These are phyloP conservation scores for Debaryomyces maramus DNA, from an alignment of 805 yeast genomes.

Conservation along the genomic window DNA sequence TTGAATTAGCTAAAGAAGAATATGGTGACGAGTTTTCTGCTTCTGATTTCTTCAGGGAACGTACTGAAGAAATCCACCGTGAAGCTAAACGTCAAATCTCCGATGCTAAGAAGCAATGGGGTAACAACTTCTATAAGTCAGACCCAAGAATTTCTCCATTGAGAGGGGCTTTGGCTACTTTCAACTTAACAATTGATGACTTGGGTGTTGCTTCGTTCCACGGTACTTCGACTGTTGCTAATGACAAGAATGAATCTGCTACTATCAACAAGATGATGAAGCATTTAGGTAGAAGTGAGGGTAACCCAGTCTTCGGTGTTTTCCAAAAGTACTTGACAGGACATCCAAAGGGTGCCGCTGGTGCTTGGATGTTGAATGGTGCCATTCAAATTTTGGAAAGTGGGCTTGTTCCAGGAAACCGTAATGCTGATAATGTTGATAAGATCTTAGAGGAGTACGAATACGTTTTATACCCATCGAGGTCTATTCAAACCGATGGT, in stretches of 20 bases:
- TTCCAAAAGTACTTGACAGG: conserved; percentile 99
- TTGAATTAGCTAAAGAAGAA: conserved; percentile 52
- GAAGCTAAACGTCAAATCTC: conserved; percentile 83
- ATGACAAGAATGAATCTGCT: conserved; percentile 96
- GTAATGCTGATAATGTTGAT: conserved; percentile 97
- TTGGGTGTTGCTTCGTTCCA: conserved; percentile 97
- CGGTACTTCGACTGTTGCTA: conserved; percentile 98
- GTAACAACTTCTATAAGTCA: conserved; percentile 87
- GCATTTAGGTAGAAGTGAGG: conserved; percentile 95
- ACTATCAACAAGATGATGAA: conserved; percentile 89
- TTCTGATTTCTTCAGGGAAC: conserved; percentile 64
- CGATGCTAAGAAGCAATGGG: conserved; percentile 91
- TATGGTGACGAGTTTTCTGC: conserved; percentile 49
- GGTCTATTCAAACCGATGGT: conserved; percentile 92
- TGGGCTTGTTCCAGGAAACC: conserved; percentile 97
- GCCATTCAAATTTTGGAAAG: conserved; percentile 88
- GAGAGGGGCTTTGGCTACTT: conserved; percentile 95
- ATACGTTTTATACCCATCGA: conserved; percentile 90
- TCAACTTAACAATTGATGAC: conserved; percentile 90
- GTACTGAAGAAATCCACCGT: conserved; percentile 81
- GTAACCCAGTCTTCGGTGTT: conserved; percentile 96
- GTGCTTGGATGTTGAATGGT: conserved; percentile 99
- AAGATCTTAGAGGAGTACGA: conserved; percentile 76
- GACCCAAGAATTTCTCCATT: conserved; percentile 96
- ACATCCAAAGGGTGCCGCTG: conserved; percentile 99